Conservation (phyloP, 2,329 filamentous ascomycete genomes). For the Chaetomium strumarium region DNA sequence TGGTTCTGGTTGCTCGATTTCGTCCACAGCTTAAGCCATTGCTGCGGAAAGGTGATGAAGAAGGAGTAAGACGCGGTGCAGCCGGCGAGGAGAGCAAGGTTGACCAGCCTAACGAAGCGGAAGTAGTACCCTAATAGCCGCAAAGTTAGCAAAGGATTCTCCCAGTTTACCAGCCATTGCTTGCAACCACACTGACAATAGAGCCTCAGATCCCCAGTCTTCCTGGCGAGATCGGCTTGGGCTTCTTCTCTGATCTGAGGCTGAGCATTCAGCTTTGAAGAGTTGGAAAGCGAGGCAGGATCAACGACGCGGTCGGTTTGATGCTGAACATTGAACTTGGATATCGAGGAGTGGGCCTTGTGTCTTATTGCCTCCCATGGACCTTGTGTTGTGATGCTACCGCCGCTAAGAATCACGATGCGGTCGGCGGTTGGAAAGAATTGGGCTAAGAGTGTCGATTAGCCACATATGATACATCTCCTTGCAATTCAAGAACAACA, state of each 20-base stretch:
- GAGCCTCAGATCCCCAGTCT: background rate
- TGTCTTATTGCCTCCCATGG: background rate
- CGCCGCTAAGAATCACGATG: background rate
- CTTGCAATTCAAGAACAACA: too few species aligned
- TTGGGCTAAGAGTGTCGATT: background rate
- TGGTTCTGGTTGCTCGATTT: constrained; percentile 17
- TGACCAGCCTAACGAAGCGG: constrained; percentile 23
- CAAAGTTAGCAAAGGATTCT: too few species aligned
- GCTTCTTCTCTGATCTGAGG: background rate
- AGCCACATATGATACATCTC: background rate
- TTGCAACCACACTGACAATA: too few species aligned
- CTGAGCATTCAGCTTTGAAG: background rate
- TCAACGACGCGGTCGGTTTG: background rate
- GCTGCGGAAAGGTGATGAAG: constrained; percentile 34
- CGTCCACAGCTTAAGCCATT: constrained; percentile 38
- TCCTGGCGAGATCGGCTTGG: background rate
- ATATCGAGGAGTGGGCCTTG: background rate
- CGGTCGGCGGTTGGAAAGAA: background rate
- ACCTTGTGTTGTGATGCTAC: background rate
- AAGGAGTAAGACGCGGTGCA: constrained; percentile 28
- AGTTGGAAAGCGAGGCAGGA: background rate
- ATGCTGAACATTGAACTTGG: background rate
- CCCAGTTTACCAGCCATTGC: too few species aligned
- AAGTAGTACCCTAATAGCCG: constrained; percentile 33
- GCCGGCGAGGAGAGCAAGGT: constrained; percentile 25